phyloP scores from a whole-genome alignment of 768 basidiomycete species.

The Flagelloscypha sp. region DNA sequence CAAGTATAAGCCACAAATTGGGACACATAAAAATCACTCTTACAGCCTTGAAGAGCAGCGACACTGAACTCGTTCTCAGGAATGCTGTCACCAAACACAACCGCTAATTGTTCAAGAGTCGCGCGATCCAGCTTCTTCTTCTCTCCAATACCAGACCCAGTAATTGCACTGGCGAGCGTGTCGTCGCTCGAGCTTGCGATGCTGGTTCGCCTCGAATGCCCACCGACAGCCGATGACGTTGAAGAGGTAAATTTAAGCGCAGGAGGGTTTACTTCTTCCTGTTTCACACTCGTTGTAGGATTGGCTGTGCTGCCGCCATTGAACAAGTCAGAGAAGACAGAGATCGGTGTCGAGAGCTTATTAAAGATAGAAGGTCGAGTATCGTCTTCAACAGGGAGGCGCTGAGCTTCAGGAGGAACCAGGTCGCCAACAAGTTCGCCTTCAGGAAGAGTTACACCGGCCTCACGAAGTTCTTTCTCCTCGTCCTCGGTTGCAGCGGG shows the following conservation, averaged over 20 bases:
- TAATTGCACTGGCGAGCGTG: no score
- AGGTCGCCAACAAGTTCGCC: constrained; percentile 41
- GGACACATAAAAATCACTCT: constrained; percentile 29
- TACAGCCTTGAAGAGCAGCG: constrained; percentile 85
- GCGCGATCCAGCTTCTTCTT: constrained; percentile 55
- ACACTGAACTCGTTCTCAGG: constrained; percentile 86
- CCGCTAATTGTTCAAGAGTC: constrained; percentile 61
- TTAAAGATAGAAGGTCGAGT: no score
- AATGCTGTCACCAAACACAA: constrained; percentile 71
- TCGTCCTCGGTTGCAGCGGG: constrained; percentile 13
- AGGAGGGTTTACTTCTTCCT: constrained; percentile 6
- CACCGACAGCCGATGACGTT: no score
- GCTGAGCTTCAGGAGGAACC: constrained; percentile 5
- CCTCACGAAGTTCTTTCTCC: constrained; percentile 13
- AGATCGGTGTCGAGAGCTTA: no score
- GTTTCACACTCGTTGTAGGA: constrained; percentile 9
- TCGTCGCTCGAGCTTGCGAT: no score
- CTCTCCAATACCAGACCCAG: no score
- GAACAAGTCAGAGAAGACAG: constrained; percentile 28
- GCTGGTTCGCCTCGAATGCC: constrained; percentile 54
- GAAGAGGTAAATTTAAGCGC: no score
- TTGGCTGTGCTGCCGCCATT: constrained; percentile 15
- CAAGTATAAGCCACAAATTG: constrained; percentile 7
- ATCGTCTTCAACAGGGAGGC: no score
- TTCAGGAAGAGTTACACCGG: constrained; percentile 11